Conservation (phyloP, 306 rosid species). For the Glycine latifolia region DNA sequence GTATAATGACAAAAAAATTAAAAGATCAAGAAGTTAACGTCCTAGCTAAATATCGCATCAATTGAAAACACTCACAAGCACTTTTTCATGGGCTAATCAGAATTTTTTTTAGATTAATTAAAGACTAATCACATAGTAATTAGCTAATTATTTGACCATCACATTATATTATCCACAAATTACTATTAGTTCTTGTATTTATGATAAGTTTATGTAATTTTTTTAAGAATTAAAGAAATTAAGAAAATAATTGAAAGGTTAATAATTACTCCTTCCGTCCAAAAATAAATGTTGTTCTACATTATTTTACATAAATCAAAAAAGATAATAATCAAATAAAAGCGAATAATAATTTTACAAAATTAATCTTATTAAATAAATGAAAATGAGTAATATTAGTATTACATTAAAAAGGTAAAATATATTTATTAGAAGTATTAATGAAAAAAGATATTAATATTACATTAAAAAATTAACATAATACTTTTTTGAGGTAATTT, state of each 20-base stretch:
- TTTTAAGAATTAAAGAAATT: not conserved
- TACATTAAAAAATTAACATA: no score
- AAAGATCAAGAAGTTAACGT: not conserved
- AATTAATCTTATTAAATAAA: no score
- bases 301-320: not conserved
- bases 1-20: constrained; percentile 10
- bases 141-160: not conserved
- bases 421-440: no score
- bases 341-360: no score
- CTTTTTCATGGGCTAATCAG: not conserved
- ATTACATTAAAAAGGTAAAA: no score
- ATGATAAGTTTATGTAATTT: not conserved
- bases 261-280: no score
- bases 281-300: no score
- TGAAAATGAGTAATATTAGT: no score
- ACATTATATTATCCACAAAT: not conserved
- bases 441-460: no score
- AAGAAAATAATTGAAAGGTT: not conserved
- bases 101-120: no score
- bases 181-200: not conserved
- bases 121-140: not conserved
- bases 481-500: no score
- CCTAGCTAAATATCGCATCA: not conserved
- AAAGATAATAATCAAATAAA: no score
- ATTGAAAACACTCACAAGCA: not conserved